A percentile compares a stretch with the other conserved stretches of the same genome.
Evolutionary conservation across 1,284 basidiomycete species (phyloP).

Genomic region (Pisolithus thermaeus): DNA sequence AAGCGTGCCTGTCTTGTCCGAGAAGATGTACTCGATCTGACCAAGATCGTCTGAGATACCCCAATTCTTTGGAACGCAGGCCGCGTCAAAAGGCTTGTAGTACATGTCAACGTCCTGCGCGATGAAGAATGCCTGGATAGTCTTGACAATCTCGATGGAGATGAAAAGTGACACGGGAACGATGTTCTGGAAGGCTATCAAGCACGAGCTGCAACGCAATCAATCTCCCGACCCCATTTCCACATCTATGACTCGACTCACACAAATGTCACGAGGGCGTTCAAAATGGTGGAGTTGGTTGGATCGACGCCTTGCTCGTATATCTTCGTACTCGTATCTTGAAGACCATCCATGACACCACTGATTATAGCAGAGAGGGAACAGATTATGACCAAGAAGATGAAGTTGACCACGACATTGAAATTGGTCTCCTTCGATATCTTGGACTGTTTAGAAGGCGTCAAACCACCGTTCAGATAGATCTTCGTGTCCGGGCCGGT

Average conservation of each 20-base stretch:
- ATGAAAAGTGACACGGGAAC: slow-evolving; percentile 97
- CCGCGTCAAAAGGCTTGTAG: slow-evolving; percentile 80
- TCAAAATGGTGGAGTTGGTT: slow-evolving; percentile 58
- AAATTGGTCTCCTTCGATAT: slow-evolving; percentile 99
- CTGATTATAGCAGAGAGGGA: slow-evolving; percentile 66
- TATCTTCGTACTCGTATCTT: slow-evolving; percentile 63
- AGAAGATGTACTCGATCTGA: slow-evolving; percentile 97
- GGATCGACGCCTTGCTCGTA: slow-evolving; percentile 70
- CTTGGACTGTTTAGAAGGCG: slow-evolving; percentile 91
- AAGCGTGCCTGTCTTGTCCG: slow-evolving; percentile 95
- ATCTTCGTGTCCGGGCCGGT: slow-evolving; percentile 98
- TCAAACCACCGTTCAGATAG: slow-evolving; percentile 92
- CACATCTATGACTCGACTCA: slow-evolving; percentile 35
- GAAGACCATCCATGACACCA: slow-evolving; percentile 62
- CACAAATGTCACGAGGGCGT: slow-evolving; percentile 89
- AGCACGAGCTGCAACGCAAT: slow-evolving; percentile 53
- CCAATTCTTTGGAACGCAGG: slow-evolving; percentile 96
- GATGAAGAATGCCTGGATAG: slow-evolving; percentile 96
- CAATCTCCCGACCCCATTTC: slow-evolving; percentile 3
- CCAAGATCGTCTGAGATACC: slow-evolving; percentile 97
- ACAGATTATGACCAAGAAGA: slow-evolving; percentile 78
- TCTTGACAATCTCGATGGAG: slow-evolving; percentile 97
- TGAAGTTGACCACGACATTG: slow-evolving; percentile 95
- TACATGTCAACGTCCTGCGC: slow-evolving; percentile 98
- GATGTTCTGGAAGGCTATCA: slow-evolving; percentile 97